phyloP scores from a whole-genome alignment of 768 basidiomycete species.

The Psilocybe tampanensis region DNA sequence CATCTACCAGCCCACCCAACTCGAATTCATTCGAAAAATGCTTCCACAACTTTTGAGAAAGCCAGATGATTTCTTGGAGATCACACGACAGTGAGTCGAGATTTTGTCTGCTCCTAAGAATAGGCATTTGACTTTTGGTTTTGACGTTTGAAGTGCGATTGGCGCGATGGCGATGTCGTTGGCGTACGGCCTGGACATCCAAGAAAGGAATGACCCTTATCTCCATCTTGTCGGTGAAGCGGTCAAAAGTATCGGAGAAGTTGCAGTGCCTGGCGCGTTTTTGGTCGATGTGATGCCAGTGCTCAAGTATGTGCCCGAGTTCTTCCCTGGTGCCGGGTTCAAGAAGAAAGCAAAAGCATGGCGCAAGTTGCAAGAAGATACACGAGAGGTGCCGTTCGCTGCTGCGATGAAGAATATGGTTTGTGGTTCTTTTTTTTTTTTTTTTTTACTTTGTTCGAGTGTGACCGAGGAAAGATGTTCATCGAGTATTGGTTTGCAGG shows the following conservation, averaged over 20 bases:
- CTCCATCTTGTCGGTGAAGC: slow-evolving; percentile 43
- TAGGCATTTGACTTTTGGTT: background rate
- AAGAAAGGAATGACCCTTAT: slow-evolving; percentile 43
- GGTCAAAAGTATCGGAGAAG: slow-evolving; percentile 31
- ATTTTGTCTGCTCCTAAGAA: background rate
- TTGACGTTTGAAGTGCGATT: slow-evolving; percentile 32
- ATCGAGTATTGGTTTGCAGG: slow-evolving; percentile 12
- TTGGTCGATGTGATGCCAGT: slow-evolving; percentile 45
- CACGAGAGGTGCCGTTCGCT: slow-evolving; percentile 39
- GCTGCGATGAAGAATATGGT: slow-evolving; percentile 29
- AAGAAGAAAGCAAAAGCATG: slow-evolving; percentile 50
- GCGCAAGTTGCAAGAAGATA: slow-evolving; percentile 36
- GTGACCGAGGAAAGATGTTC: background rate
- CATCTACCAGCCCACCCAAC: slow-evolving; percentile 31
- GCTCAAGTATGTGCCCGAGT: slow-evolving; percentile 51
- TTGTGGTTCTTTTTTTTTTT: slow-evolving; percentile 23
- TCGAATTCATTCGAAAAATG: slow-evolving; percentile 31
- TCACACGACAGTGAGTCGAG: slow-evolving; percentile 39
- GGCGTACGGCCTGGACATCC: slow-evolving; percentile 48
- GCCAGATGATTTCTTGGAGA: slow-evolving; percentile 39
- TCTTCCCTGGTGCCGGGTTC: slow-evolving; percentile 65
- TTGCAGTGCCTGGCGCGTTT: slow-evolving; percentile 43
- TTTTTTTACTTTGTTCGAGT: too few species aligned
- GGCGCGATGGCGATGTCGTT: slow-evolving; percentile 42
- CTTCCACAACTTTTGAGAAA: slow-evolving; percentile 31